Base-by-base conservation (phyloP, 2,329 filamentous ascomycete species). In the Arthrocladium fulminans region DNA sequence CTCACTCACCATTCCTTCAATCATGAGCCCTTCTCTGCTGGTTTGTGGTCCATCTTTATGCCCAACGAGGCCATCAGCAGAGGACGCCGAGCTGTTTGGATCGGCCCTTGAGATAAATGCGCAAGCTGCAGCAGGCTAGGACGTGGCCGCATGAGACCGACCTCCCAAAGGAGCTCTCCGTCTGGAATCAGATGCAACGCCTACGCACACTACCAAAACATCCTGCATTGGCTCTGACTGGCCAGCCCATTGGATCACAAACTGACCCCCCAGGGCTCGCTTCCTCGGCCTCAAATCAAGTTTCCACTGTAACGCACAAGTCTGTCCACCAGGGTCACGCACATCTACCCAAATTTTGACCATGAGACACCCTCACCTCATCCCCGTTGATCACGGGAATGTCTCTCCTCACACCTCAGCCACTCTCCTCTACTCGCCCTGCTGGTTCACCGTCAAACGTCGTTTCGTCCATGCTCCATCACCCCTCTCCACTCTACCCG, bases 101-200 rank as follows among this genome's bases (percentile, higher is more conserved):
- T 45, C 27, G 29, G 42, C n/a, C 15, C 19, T 7, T 34, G 29
- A n/a, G 27, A 29, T 15, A 32, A 44, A 12, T 44, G 41, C 23
- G 6, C 15, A n/a, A 45, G 43, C 43, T 47, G 29, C 32, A 38
- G 44, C 44, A 47, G 27, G 44, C 44, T 47, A 47, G 39, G 34
- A 39, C 32, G 13, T 39, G 44, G 44, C 44, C 44, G 44, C 44
- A 47, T 47, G 25, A 38, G 6, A 23, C 20, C 20, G 44, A 39
- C 44, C 44, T 32, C 34, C n/a, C 15, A 30, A 20, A 19, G 27
- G 32, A 15, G 23, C 3, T 7, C 41, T 44, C 41, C 27, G 41
- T 44, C 24, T 44, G 41, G 41, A 44, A 44, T 25, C 24, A 44
- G 27, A 15, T 44, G 41, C 41, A 20, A 44, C 41, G 27, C 41